Evolutionary conservation across 148 eudicot genomes (phyloP).

Genomic region (Vaccinium myrtillus): DNA sequence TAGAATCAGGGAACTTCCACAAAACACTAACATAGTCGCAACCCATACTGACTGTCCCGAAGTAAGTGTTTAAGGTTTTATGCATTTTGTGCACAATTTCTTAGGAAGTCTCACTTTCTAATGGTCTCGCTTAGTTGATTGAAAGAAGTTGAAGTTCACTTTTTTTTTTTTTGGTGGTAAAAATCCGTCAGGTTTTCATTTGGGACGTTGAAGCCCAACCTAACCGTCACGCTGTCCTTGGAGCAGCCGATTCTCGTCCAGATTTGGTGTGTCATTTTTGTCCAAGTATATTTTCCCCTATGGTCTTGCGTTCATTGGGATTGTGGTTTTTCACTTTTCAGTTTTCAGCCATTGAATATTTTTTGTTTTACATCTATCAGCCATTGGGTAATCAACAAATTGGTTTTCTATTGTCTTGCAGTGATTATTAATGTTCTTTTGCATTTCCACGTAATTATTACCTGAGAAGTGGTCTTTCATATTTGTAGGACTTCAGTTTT

Average conservation of each 20-base stretch:
- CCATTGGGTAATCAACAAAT: not conserved
- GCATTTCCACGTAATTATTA: not conserved
- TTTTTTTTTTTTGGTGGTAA: not conserved
- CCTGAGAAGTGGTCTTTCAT: not conserved
- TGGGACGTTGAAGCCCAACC: conserved; percentile 96
- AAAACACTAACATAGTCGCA: conserved; percentile 84
- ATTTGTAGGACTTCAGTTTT: not conserved
- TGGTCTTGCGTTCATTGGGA: not conserved
- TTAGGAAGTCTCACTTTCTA: not conserved
- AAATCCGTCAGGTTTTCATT: conserved; percentile 58
- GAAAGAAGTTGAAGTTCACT: not conserved
- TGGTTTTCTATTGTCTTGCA: not conserved
- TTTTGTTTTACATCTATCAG: not conserved
- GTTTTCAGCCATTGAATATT: not conserved
- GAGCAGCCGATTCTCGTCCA: conserved; percentile 82
- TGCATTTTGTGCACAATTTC: not conserved
- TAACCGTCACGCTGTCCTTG: conserved; percentile 77
- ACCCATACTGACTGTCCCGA: conserved; percentile 96
- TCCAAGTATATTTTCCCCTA: not conserved
- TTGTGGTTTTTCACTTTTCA: not conserved
- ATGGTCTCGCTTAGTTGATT: not conserved
- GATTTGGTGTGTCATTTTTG: conserved; percentile 55
- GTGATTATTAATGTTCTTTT: not conserved
- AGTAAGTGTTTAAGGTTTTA: conserved; percentile 40
- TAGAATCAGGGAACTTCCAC: conserved; percentile 92